A percentile compares a stretch with the other conserved stretches of the same genome.
phyloP scores from a whole-genome alignment of 1,284 basidiomycete species.

The Heliocybe sulcata region DNA sequence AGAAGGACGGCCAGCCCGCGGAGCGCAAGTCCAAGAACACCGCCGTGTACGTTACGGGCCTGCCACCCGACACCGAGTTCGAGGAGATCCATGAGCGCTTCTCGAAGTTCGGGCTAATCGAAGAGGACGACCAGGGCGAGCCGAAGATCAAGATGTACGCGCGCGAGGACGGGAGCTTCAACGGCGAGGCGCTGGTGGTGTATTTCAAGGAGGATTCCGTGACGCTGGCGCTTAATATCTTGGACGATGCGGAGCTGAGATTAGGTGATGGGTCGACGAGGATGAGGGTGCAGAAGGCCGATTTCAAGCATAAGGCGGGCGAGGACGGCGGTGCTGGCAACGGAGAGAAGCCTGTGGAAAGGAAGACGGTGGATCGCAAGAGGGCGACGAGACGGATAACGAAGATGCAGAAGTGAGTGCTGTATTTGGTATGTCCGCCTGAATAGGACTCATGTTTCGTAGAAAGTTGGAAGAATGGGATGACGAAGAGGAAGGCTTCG shows the following conservation, averaged over 20 bases:
- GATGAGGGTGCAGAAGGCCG: conserved; percentile 82
- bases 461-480: conserved; percentile 86
- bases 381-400: conserved; percentile 74
- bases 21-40: conserved; percentile 81
- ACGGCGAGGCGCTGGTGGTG: conserved; percentile 92
- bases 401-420: conserved; percentile 81
- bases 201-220: conserved; percentile 98
- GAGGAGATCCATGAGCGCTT: conserved; percentile 82
- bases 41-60: conserved; percentile 84
- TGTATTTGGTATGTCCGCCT: background rate
- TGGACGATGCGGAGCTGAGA: conserved; percentile 91
- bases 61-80: conserved; percentile 72
- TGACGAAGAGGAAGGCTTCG: conserved; percentile 71
- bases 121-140: conserved; percentile 84
- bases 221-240: conserved; percentile 72
- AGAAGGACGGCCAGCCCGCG: conserved; percentile 24
- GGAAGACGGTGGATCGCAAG: conserved; percentile 76
- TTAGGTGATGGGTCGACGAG: conserved; percentile 68
- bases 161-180: conserved; percentile 85
- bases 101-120: conserved; percentile 85
- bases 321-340: conserved; percentile 20
- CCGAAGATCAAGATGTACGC: conserved; percentile 94
- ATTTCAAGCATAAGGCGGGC: conserved; percentile 68
- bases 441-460: conserved; percentile 3
- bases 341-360: conserved; percentile 32